Conservation (phyloP, 179 eudicot species). For the Patellifolia procumbens region DNA sequence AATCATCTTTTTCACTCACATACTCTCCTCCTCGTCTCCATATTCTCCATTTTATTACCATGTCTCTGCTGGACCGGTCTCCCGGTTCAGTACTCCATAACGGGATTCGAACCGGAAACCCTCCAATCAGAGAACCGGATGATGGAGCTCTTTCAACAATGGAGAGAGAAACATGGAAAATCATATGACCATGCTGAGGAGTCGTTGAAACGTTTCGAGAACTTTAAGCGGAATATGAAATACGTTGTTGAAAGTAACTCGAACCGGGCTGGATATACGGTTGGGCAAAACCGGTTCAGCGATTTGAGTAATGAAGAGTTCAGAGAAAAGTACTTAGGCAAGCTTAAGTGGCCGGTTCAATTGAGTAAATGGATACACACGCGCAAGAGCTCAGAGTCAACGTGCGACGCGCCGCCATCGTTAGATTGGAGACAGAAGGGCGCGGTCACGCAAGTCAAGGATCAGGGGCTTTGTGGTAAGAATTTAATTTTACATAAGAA, state of each 20-base stretch:
- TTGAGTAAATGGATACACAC: conserved; percentile 1
- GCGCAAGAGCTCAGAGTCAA: background rate
- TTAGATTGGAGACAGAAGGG: conserved; percentile 45
- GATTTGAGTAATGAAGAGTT: conserved; percentile 77
- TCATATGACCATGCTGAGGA: conserved; percentile 39
- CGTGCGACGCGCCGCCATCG: conserved; percentile 33
- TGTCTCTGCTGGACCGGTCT: conserved; percentile 31
- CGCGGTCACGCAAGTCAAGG: conserved; percentile 37
- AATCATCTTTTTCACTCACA: conserved; percentile 8
- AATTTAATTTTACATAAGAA: no score
- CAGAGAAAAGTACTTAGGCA: conserved; percentile 34
- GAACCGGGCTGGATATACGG: conserved; percentile 34
- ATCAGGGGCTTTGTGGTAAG: conserved; percentile 46
- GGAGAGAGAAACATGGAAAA: conserved; percentile 54
- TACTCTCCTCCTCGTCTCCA: conserved; percentile 23
- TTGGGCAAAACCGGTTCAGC: conserved; percentile 71
- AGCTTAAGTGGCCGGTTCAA: conserved; percentile 3
- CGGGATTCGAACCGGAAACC: conserved; percentile 32
- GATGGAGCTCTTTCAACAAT: conserved; percentile 47
- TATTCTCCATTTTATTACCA: conserved; percentile 33
- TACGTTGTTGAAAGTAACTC: conserved; percentile 45
- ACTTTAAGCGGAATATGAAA: conserved; percentile 48
- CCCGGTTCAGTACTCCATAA: conserved; percentile 47
- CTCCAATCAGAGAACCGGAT: conserved; percentile 39
- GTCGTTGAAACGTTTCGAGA: conserved; percentile 41